Evolutionary conservation across 805 yeast species (phyloP).

Genomic region (Teunomyces atbi): DNA sequence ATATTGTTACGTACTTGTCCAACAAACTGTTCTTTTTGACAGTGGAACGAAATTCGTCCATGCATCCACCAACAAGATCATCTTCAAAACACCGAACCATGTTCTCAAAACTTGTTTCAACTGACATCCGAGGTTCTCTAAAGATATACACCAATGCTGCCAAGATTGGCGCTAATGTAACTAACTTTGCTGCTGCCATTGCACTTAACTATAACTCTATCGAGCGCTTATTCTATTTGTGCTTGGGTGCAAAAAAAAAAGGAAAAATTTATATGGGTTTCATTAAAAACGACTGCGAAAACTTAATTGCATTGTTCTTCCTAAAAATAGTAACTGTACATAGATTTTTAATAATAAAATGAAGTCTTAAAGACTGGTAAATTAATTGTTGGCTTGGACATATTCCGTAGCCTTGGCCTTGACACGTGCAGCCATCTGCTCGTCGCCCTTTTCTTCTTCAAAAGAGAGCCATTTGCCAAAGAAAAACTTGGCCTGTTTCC

Average conservation of each 20-base stretch:
- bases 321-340: slow-evolving; percentile 2
- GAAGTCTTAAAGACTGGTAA: neutral
- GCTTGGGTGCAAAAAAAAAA: neutral
- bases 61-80: neutral
- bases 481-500: slow-evolving; percentile 92
- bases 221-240: neutral
- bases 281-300: neutral
- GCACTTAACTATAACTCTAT: neutral
- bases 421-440: slow-evolving; percentile 73
- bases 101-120: neutral
- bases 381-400: slow-evolving; percentile 36
- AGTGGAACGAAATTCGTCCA: neutral
- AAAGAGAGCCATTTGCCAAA: slow-evolving; percentile 86
- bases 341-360: neutral
- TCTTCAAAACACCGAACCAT: neutral
- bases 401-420: slow-evolving; percentile 88
- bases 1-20: neutral
- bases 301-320: neutral
- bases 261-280: neutral
- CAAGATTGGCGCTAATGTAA: neutral
- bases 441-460: slow-evolving; percentile 70
- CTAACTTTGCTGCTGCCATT: neutral
- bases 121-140: neutral
- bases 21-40: neutral
- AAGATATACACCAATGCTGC: neutral